These are phyloP conservation scores for Saccharomycopsis sp. DNA, from an alignment of 805 yeast species.

Conservation along the genomic window DNA sequence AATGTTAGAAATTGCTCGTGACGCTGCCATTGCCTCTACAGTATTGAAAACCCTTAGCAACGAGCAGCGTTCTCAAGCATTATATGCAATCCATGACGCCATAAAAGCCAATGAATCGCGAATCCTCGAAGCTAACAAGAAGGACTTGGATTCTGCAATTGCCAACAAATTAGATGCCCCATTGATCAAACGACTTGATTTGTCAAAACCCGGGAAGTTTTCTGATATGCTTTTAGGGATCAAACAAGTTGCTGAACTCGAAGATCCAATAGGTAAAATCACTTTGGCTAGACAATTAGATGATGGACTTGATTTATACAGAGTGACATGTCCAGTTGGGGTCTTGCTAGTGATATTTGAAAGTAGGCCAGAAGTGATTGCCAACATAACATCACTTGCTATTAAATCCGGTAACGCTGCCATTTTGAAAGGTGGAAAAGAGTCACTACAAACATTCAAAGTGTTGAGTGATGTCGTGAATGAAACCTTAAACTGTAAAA, in stretches of 20 bases:
- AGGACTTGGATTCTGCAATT: constrained; percentile 68
- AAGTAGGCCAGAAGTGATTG: constrained; percentile 96
- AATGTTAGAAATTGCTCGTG: constrained; percentile 50
- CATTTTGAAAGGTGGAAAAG: constrained; percentile 95
- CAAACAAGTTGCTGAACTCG: constrained; percentile 78
- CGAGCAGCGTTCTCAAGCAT: constrained; percentile 65
- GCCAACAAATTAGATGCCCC: constrained; percentile 58
- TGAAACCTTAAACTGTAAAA: constrained; percentile 43
- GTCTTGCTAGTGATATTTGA: constrained; percentile 89
- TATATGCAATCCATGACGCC: constrained; percentile 65
- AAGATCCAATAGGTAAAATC: constrained; percentile 89
- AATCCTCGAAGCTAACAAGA: constrained; percentile 64
- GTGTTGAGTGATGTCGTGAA: constrained; percentile 71
- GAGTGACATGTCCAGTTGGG: constrained; percentile 92
- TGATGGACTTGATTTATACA: constrained; percentile 75
- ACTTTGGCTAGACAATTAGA: constrained; percentile 81
- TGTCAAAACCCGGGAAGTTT: constrained; percentile 74
- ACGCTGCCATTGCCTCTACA: constrained; percentile 80
- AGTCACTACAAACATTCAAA: constrained; percentile 76
- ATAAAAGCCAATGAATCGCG: constrained; percentile 49
- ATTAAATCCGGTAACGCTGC: constrained; percentile 97
- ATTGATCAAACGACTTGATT: constrained; percentile 76
- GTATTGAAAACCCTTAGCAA: constrained; percentile 70
- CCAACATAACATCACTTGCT: constrained; percentile 92
- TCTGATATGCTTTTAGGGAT: constrained; percentile 95